Evolutionary conservation across 768 basidiomycete species (phyloP).

Genomic region (Leccinellum luteum): DNA sequence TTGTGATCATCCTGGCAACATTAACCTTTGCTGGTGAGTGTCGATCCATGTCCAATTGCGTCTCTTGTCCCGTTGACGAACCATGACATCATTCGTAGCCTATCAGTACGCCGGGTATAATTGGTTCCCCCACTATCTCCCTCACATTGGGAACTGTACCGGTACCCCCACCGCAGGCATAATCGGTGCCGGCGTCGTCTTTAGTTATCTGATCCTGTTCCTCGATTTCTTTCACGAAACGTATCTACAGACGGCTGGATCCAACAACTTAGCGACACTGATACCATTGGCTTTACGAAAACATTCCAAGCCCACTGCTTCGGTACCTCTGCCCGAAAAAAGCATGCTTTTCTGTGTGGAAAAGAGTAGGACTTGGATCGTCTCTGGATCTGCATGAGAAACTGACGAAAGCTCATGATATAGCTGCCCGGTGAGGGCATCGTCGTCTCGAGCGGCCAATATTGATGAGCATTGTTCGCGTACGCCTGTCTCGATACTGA

Average conservation of each 20-base stretch:
- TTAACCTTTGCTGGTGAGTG: constrained; percentile 14
- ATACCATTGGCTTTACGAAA: neutral
- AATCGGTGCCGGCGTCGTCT: constrained; percentile 9
- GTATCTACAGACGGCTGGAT: constrained; percentile 6
- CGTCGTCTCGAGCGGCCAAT: neutral
- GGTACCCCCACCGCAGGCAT: constrained; percentile 16
- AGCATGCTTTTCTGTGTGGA: neutral
- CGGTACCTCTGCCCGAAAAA: neutral
- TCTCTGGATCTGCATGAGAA: neutral
- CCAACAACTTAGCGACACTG: neutral
- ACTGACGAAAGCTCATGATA: neutral
- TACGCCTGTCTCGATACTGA: neutral
- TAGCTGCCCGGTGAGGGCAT: neutral
- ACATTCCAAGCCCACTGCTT: neutral
- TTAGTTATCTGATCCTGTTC: constrained; percentile 21
- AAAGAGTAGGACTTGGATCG: neutral
- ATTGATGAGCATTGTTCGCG: too few relatives aligned
- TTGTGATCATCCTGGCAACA: constrained; percentile 14
- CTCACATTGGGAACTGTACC: constrained; percentile 16
- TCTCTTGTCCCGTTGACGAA: neutral
- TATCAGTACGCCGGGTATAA: constrained; percentile 21
- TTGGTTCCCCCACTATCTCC: constrained; percentile 15
- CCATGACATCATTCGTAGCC: neutral
- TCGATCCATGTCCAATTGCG: neutral
- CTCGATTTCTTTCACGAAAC: constrained; percentile 23